Conservation (phyloP, 2,329 filamentous ascomycete genomes). For the Pyrenochaeta sp. region DNA sequence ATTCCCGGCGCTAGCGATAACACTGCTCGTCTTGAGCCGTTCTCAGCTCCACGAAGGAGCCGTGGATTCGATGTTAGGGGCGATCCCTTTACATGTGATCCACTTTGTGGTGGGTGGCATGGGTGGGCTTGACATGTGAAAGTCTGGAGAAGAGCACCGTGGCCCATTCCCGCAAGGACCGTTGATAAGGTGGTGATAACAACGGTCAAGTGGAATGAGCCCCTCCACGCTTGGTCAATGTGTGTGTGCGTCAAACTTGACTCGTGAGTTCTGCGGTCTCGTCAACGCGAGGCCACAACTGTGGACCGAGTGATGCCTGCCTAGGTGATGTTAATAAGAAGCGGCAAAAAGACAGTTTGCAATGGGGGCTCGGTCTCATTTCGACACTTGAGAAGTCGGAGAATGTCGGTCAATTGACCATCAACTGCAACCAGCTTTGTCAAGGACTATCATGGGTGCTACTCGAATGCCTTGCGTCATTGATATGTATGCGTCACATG, state of each 20-base stretch:
- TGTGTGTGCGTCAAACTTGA: too few species aligned
- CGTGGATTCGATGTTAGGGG: slow-evolving; percentile 20
- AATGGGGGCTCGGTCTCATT: too few species aligned
- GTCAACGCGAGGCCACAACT: too few species aligned
- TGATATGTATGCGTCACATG: not conserved
- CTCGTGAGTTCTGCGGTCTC: too few species aligned
- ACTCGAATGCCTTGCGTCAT: too few species aligned
- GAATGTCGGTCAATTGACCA: not conserved
- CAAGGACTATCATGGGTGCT: too few species aligned
- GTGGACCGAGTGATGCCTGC: too few species aligned
- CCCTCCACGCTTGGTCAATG: too few species aligned
- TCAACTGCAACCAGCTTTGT: too few species aligned
- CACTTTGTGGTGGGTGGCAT: slow-evolving; percentile 11
- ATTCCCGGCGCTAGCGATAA: not conserved
- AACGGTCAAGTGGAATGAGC: not conserved
- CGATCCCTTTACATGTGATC: slow-evolving; percentile 20
- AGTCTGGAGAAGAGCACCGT: slow-evolving; percentile 23
- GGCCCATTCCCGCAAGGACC: slow-evolving; percentile 16
- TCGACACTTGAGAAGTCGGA: not conserved
- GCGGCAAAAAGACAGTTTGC: too few species aligned
- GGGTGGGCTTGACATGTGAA: slow-evolving; percentile 29
- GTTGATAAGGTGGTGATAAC: not conserved
- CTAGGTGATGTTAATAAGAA: too few species aligned
- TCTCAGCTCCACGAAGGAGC: too few species aligned
- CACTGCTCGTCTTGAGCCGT: not conserved